Evolutionary conservation across 2,329 filamentous ascomycete species (phyloP).

Genomic region (Exophiala lecanii-corni): DNA sequence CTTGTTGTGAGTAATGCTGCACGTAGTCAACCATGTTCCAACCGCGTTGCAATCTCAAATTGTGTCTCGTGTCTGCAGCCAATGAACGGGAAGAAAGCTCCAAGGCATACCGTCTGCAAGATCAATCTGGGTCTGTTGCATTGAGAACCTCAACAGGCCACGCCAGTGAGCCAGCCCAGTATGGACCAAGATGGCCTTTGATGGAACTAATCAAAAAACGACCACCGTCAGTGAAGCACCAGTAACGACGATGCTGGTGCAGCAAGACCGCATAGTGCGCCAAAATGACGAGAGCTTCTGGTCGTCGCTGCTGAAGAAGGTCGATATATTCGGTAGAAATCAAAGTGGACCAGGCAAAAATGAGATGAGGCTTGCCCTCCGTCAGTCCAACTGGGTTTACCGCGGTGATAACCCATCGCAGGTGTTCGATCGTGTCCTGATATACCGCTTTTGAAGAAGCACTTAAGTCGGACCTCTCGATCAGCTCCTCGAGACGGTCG

Average conservation of each 20-base stretch:
- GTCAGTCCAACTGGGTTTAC: slow-evolving; percentile 1
- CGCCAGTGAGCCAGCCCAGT: slow-evolving; percentile 10
- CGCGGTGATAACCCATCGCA: slow-evolving; percentile 15
- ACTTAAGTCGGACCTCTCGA: slow-evolving; percentile 7
- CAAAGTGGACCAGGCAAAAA: slow-evolving; percentile 34
- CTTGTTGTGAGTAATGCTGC: too few species aligned
- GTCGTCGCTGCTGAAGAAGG: slow-evolving; percentile 32
- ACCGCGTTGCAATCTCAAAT: too few species aligned
- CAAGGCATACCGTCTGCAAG: too few species aligned
- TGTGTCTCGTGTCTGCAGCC: too few species aligned
- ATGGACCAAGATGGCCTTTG: slow-evolving; percentile 3
- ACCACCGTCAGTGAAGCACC: slow-evolving; percentile 22
- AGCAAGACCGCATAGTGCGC: slow-evolving; percentile 28
- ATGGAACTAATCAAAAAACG: slow-evolving; percentile 25
- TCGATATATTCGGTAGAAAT: slow-evolving; percentile 32
- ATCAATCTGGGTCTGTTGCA: neutral
- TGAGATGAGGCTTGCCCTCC: neutral
- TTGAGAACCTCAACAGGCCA: slow-evolving; percentile 5
- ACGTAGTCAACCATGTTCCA: too few species aligned
- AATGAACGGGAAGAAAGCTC: too few species aligned
- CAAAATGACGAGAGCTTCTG: slow-evolving; percentile 31
- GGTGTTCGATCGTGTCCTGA: slow-evolving; percentile 13
- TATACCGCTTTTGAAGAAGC: slow-evolving; percentile 10
- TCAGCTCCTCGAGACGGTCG: slow-evolving; percentile 9
- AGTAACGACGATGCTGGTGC: slow-evolving; percentile 18